Conservation (phyloP, 164 flowering plant species). For the Sedum album region DNA sequence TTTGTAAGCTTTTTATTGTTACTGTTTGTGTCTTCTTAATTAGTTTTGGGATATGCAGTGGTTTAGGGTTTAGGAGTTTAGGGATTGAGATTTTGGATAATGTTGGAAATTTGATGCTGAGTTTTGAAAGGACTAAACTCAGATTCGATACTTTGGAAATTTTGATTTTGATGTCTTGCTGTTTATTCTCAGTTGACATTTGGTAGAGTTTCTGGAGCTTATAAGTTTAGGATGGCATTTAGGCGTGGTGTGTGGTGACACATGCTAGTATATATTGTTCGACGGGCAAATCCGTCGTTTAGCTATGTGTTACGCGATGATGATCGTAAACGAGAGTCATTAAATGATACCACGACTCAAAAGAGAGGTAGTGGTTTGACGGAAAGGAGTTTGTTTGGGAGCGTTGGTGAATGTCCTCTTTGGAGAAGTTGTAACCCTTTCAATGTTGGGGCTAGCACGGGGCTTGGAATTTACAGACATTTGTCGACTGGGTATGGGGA, state of each 20-base stretch:
- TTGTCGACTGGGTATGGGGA: conserved; percentile 48
- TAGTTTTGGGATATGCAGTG: too few species aligned
- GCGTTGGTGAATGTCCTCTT: not conserved
- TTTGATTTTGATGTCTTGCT: not conserved
- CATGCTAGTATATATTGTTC: conserved; percentile 25
- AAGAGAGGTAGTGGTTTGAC: conserved; percentile 8
- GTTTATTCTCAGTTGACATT: not conserved
- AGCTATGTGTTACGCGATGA: conserved; percentile 27
- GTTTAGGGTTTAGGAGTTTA: too few species aligned
- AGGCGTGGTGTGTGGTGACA: conserved; percentile 40
- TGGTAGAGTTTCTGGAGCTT: too few species aligned
- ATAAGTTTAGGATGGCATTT: conserved; percentile 33
- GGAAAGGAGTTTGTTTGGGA: conserved; percentile 16
- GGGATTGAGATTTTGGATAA: too few species aligned
- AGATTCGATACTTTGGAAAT: too few species aligned
- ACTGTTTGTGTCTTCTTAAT: too few species aligned
- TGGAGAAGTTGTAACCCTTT: conserved; percentile 12
- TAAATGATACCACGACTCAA: conserved; percentile 7
- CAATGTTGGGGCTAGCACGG: conserved; percentile 14
- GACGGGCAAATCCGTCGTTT: conserved; percentile 34
- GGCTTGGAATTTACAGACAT: conserved; percentile 24
- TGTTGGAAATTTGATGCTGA: too few species aligned
- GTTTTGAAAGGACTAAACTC: too few species aligned
- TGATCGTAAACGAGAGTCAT: conserved; percentile 19
- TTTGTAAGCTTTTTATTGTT: too few species aligned